Conservation (phyloP, 352 stramenopile genomes). For the Blastocystis sp. region DNA sequence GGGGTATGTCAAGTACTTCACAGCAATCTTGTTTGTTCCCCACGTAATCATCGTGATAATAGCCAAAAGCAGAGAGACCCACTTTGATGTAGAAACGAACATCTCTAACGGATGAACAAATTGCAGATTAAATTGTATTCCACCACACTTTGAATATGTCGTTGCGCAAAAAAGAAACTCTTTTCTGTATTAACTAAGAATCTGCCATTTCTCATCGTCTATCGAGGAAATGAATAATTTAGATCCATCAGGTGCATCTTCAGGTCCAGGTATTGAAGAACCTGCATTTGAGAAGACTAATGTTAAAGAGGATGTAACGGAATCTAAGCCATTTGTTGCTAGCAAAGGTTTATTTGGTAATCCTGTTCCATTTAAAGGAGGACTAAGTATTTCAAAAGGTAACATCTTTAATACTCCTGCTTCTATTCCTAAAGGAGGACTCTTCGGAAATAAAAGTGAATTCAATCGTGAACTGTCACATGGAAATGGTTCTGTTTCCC, state of each 20-base stretch:
- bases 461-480: too few species aligned
- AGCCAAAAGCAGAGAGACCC: constrained; percentile 54
- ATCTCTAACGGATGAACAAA: constrained; percentile 8
- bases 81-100: constrained; percentile 56
- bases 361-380: too few species aligned
- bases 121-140: constrained; percentile 47
- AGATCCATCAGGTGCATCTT: background rate
- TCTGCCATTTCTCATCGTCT: background rate
- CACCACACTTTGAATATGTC: constrained; percentile 24
- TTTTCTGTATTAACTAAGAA: background rate
- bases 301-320: background rate
- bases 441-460: background rate
- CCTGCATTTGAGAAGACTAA: background rate
- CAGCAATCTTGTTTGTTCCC: constrained; percentile 67
- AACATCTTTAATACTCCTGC: background rate
- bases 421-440: background rate
- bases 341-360: too few species aligned
- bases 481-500: too few species aligned
- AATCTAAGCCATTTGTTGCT: background rate
- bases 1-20: constrained; percentile 65
- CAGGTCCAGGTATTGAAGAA: too few species aligned
- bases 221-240: background rate
- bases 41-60: constrained; percentile 65
- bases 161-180: background rate
- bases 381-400: background rate